Conservation (phyloP, 768 basidiomycete species). For the Suillus tomentosus region DNA sequence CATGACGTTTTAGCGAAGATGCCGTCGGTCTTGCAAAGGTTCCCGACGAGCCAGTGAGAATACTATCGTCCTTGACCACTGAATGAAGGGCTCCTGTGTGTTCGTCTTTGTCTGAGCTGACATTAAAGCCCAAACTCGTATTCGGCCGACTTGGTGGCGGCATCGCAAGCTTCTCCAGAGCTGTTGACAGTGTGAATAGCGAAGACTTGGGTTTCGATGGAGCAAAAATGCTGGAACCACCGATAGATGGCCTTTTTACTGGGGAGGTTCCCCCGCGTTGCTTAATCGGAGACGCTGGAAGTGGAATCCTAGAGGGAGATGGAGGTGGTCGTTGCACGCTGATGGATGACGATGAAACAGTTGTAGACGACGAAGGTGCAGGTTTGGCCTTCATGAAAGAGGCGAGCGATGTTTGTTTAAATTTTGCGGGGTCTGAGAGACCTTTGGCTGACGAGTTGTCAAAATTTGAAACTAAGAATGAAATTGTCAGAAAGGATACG, state of each 20-base stretch:
- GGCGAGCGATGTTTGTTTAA: slow-evolving; percentile 28
- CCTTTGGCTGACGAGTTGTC: slow-evolving; percentile 17
- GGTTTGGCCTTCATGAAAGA: slow-evolving; percentile 24
- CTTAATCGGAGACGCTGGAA: slow-evolving; percentile 25
- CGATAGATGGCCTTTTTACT: slow-evolving; percentile 10
- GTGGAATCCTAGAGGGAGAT: slow-evolving; percentile 34
- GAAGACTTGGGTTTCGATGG: slow-evolving; percentile 35
- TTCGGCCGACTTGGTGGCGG: slow-evolving; percentile 68
- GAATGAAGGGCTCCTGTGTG: slow-evolving; percentile 10
- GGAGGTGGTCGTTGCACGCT: neutral
- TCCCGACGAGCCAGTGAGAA: slow-evolving; percentile 13
- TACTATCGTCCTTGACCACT: slow-evolving; percentile 26
- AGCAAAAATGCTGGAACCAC: slow-evolving; percentile 9
- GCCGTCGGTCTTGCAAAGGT: slow-evolving; percentile 33
- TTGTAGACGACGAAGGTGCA: slow-evolving; percentile 13
- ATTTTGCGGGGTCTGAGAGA: slow-evolving; percentile 19
- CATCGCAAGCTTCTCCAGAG: slow-evolving; percentile 69
- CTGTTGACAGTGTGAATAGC: slow-evolving; percentile 64
- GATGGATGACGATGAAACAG: slow-evolving; percentile 15
- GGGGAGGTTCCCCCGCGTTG: slow-evolving; percentile 10
- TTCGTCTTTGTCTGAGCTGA: slow-evolving; percentile 17
- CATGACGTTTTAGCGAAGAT: slow-evolving; percentile 31
- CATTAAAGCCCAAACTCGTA: slow-evolving; percentile 65
- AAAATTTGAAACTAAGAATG: slow-evolving; percentile 12
- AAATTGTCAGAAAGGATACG: neutral